Evolutionary conservation across 192 early-diverging fungal species (phyloP), one percentile per base, ranked within the genome.

Genomic region (Rhizophlyctis rosea): DNA sequence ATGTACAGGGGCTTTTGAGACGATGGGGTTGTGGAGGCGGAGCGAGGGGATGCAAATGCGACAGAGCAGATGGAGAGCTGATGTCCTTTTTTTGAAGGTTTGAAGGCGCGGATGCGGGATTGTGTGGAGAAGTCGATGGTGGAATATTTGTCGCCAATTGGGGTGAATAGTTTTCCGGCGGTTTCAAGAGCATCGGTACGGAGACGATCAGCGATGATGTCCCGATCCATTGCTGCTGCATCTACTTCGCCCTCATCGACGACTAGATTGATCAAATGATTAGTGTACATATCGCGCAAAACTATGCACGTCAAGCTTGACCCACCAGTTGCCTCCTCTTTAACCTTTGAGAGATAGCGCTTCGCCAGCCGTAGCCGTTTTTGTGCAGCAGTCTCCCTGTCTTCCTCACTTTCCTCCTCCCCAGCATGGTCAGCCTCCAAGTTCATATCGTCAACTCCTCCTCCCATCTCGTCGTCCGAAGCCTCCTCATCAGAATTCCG

Each of bases 351-450:
- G 28, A 99, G 78, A 69, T 99, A 99, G 36, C 83, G 76, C 78
- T 98, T 98, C 34, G 97, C 95, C 56, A 99, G 76, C 30, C 97
- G 80, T 60, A 96, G 74, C 16, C 95, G 86, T 67, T 97, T 98
- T 66, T 95, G 90, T 0, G 95, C 92, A 0, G 95, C 84, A 0
- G 94, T 92, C 71, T 99, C 97, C 51, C 71, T 70, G 52, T 86
- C 79, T 54, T 79, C 85, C 44, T 90, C 86, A 29, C 81, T 82
- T 2, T 85, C 88, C 5, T 85, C 87, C 32, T 78, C 75, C 4
- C 58, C 72, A 30, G 9, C 65, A 21, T 59, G 51, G n/a, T 71
- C 61, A 31, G 33, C 50, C 13, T 36, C 56, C 34, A 75, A 59
- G 71, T 53, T 63, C 61, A 69, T 59, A 51, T 75, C 67, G 57